Evolutionary conservation across 352 stramenopile genomes (phyloP).

Genomic region (Lagenidium giganteum): DNA sequence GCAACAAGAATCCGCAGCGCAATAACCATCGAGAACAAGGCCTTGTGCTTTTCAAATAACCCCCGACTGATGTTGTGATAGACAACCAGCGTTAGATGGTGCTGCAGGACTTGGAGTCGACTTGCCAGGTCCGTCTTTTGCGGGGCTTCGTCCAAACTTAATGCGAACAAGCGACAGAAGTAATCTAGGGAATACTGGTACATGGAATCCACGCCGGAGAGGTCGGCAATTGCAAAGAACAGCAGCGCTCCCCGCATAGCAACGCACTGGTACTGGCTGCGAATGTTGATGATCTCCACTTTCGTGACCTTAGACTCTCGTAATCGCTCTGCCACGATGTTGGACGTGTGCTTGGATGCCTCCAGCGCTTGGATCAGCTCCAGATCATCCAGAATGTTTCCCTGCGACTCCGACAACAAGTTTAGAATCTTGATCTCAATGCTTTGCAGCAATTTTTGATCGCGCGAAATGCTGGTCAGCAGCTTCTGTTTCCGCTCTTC

Average conservation of each 20-base stretch:
- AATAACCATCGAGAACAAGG: conserved; percentile 49
- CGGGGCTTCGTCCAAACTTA: conserved; percentile 31
- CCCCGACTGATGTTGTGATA: conserved; percentile 57
- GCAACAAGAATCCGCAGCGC: conserved; percentile 42
- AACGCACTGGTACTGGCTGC: conserved; percentile 39
- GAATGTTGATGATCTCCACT: conserved; percentile 41
- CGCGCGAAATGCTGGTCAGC: conserved; percentile 74
- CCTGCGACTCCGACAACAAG: conserved; percentile 68
- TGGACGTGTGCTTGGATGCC: conserved; percentile 49
- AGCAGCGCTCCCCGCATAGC: conserved; percentile 43
- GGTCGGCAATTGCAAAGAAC: conserved; percentile 49
- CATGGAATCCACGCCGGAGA: conserved; percentile 47
- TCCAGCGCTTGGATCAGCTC: conserved; percentile 50
- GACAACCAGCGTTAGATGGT: conserved; percentile 30
- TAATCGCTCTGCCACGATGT: conserved; percentile 31
- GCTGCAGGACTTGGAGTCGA: conserved; percentile 28
- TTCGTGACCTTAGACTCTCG: conserved; percentile 43
- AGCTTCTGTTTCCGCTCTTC: conserved; percentile 73
- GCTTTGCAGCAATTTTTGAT: conserved; percentile 80
- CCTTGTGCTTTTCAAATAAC: conserved; percentile 45
- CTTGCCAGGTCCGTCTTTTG: conserved; percentile 12
- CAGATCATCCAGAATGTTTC: conserved; percentile 86
- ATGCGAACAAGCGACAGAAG: conserved; percentile 43
- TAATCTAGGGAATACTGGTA: conserved; percentile 70
- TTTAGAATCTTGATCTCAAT: conserved; percentile 87